Evolutionary conservation across 345 rosid species (phyloP).

Genomic region (Diplotaxis tenuifolia): DNA sequence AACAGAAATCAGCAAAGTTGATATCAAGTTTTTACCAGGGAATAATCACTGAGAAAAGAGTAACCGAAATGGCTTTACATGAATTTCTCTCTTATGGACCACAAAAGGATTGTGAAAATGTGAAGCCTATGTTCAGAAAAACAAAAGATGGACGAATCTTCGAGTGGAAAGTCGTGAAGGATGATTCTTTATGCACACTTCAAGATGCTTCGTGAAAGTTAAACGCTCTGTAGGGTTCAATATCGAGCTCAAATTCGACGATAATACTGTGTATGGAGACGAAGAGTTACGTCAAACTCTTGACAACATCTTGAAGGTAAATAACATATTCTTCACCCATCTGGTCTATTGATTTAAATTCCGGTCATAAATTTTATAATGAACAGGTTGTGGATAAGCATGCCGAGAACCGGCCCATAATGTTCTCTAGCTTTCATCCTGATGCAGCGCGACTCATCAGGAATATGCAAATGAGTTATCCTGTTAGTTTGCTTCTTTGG

Average conservation of each 20-base stretch:
- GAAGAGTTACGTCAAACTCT: conserved; percentile 47
- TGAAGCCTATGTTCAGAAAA: conserved; percentile 50
- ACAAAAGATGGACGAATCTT: conserved; percentile 59
- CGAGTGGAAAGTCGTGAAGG: conserved; percentile 56
- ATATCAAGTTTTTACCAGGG: conserved; percentile 41
- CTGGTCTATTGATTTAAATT: background rate
- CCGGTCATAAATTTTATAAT: background rate
- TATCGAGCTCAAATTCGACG: conserved; percentile 69
- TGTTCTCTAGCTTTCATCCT: conserved; percentile 73
- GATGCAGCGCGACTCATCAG: conserved; percentile 55
- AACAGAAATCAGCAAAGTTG: background rate
- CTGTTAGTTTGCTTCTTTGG: conserved; percentile 39
- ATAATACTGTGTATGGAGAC: conserved; percentile 45
- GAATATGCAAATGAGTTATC: conserved; percentile 48
- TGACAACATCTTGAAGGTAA: conserved; percentile 46
- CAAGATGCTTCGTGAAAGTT: conserved; percentile 52
- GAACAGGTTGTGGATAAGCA: conserved; percentile 48
- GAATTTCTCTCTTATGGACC: conserved; percentile 61
- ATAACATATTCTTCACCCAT: background rate
- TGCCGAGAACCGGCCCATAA: conserved; percentile 42
- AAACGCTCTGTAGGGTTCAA: conserved; percentile 54
- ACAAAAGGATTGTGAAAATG: conserved; percentile 39
- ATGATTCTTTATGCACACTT: conserved; percentile 57
- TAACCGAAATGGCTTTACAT: conserved; percentile 47
- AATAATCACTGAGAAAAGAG: conserved; percentile 51